These are phyloP conservation scores for Blastobotrys chiropterorum DNA, from an alignment of 805 yeast genomes.

Conservation along the genomic window DNA sequence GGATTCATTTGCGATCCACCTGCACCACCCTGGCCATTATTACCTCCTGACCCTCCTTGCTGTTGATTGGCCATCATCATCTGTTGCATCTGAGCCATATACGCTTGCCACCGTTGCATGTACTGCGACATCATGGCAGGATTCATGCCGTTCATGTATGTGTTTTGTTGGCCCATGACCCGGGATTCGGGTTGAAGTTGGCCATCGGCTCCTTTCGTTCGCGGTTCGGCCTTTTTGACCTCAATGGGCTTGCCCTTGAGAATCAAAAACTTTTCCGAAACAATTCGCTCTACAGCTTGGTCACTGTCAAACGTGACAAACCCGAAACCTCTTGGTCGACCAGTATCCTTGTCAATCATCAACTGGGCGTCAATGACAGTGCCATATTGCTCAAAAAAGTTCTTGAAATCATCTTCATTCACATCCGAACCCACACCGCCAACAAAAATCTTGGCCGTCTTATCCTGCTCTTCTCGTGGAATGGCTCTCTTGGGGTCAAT, in stretches of 20 bases:
- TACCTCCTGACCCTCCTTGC: conserved; percentile 3
- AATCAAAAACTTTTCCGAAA: conserved; percentile 71
- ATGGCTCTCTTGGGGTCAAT: conserved; percentile 97
- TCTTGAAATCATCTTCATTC: conserved; percentile 82
- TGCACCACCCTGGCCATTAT: not conserved
- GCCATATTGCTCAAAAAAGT: conserved; percentile 82
- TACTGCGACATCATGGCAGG: conserved; percentile 39
- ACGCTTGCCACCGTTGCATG: conserved; percentile 37
- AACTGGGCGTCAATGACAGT: conserved; percentile 90
- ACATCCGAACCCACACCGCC: conserved; percentile 96
- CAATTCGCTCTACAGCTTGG: conserved; percentile 85
- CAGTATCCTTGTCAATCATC: conserved; percentile 96
- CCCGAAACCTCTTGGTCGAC: conserved; percentile 95
- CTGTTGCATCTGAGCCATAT: conserved; percentile 34
- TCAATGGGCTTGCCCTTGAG: conserved; percentile 68
- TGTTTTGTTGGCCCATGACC: conserved; percentile 8
- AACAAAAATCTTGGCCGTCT: conserved; percentile 92
- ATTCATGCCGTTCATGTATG: conserved; percentile 29
- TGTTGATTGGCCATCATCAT: conserved; percentile 25
- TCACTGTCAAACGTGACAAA: conserved; percentile 94
- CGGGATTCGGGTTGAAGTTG: conserved; percentile 7
- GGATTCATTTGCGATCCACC: conserved; percentile 9
- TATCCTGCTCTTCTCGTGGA: conserved; percentile 95
- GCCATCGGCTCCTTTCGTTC: conserved; percentile 18
- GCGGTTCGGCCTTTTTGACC: conserved; percentile 40